phyloP scores from a whole-genome alignment of 1,139 yeast genomes.

The Hemisphaericaspora lyxosophila region DNA sequence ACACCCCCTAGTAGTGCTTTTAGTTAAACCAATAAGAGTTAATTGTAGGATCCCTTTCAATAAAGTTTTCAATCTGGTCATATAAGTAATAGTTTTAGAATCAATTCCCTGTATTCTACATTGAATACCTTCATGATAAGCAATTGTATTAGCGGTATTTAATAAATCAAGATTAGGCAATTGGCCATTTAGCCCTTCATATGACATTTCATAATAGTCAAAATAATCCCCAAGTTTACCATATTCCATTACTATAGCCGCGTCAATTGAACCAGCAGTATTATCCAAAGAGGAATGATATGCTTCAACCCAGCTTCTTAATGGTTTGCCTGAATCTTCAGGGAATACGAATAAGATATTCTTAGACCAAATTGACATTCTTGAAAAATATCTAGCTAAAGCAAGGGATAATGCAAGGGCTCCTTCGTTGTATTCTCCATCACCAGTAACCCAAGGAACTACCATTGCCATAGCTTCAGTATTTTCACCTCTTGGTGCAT shows the following conservation, averaged over 20 bases:
- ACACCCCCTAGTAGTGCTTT: slow-evolving; percentile 60
- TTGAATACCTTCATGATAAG: slow-evolving; percentile 72
- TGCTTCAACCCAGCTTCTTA: slow-evolving; percentile 91
- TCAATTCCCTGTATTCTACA: slow-evolving; percentile 65
- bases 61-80: slow-evolving; percentile 59
- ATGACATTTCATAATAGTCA: slow-evolving; percentile 70
- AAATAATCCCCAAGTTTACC: slow-evolving; percentile 65
- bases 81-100: slow-evolving; percentile 47
- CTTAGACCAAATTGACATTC: slow-evolving; percentile 94
- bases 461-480: slow-evolving; percentile 92
- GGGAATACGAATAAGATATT: slow-evolving; percentile 87
- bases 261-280: slow-evolving; percentile 95
- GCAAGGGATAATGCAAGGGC: slow-evolving; percentile 76
- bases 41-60: slow-evolving; percentile 64
- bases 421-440: slow-evolving; percentile 67
- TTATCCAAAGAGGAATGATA: slow-evolving; percentile 82
- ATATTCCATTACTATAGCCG: slow-evolving; percentile 84
- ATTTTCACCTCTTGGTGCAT: slow-evolving; percentile 94
- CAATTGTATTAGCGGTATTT: slow-evolving; percentile 72
- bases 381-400: slow-evolving; percentile 72
- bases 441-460: slow-evolving; percentile 77
- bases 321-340: slow-evolving; percentile 63
- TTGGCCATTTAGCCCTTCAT: slow-evolving; percentile 93
- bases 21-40: slow-evolving; percentile 66
- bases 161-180: slow-evolving; percentile 89